phyloP scores from a whole-genome alignment of 768 basidiomycete species.

The Hericium coralloides region DNA sequence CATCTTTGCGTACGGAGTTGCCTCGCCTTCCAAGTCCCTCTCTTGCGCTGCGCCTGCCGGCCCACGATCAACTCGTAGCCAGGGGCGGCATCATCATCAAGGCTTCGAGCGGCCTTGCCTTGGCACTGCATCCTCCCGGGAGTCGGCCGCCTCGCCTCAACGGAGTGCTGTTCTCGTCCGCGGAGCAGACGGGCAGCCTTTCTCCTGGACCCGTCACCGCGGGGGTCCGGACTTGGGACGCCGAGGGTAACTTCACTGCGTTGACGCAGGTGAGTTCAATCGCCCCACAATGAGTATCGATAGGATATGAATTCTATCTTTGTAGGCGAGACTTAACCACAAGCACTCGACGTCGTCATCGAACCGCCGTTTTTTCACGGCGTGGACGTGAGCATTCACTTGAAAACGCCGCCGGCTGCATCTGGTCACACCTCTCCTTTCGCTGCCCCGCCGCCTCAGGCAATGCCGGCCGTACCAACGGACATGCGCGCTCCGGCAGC shows the following conservation, averaged over 20 bases:
- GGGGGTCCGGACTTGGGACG: conserved; percentile 78
- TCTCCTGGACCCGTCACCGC: conserved; percentile 79
- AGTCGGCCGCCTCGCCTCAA: too few species aligned
- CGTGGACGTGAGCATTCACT: conserved; percentile 52
- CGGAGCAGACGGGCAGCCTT: conserved; percentile 51
- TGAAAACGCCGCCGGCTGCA: conserved; percentile 46
- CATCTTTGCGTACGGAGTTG: too few species aligned
- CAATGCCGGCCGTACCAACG: conserved; percentile 37
- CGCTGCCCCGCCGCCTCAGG: conserved; percentile 27
- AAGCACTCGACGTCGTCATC: conserved; percentile 33
- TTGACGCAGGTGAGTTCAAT: conserved; percentile 48
- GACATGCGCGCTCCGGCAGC: conserved; percentile 72
- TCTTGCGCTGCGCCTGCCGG: too few species aligned
- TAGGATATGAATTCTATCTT: conserved; percentile 4
- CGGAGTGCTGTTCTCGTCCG: conserved; percentile 47
- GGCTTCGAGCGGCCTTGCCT: too few species aligned
- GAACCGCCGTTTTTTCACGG: conserved; percentile 69
- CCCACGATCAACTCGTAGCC: too few species aligned
- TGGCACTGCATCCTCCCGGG: too few species aligned
- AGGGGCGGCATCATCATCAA: too few species aligned
- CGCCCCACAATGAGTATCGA: not conserved
- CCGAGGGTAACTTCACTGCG: conserved; percentile 61
- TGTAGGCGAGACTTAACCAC: conserved; percentile 30
- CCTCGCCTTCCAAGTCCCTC: too few species aligned
- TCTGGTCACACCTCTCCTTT: conserved; percentile 36